These are phyloP conservation scores for Lentinula raphanica DNA, from an alignment of 768 basidiomycete species.

Conservation along the genomic window DNA sequence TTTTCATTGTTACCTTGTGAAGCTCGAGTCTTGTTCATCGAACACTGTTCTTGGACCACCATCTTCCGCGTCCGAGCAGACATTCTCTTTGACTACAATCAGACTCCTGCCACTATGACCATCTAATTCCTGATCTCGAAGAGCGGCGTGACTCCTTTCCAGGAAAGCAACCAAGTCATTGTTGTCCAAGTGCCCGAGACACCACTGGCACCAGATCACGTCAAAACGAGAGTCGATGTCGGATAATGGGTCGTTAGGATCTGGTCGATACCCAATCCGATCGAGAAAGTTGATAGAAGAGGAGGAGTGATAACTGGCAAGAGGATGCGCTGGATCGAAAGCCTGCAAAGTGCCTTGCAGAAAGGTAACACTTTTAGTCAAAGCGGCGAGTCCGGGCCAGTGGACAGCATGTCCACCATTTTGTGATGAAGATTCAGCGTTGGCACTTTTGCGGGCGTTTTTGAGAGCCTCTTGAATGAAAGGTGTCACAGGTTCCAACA, in stretches of 20 bases:
- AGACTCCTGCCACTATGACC: constrained; percentile 41
- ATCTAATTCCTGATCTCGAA: constrained; percentile 37
- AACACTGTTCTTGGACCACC: constrained; percentile 53
- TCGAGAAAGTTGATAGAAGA: constrained; percentile 40
- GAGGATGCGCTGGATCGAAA: constrained; percentile 63
- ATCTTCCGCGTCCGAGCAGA: constrained; percentile 55
- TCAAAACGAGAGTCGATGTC: constrained; percentile 71
- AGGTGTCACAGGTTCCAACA: constrained; percentile 80
- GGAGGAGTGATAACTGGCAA: constrained; percentile 23
- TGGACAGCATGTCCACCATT: constrained; percentile 3
- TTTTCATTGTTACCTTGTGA: constrained; percentile 61
- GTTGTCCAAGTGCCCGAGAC: constrained; percentile 81
- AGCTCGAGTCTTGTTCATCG: constrained; percentile 84
- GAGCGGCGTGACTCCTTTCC: constrained; percentile 50
- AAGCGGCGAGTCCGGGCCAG: constrained; percentile 68
- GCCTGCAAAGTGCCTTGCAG: constrained; percentile 75
- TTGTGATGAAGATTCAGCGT: constrained; percentile 16
- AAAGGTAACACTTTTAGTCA: constrained; percentile 70
- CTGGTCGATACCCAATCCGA: constrained; percentile 59
- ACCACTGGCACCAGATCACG: constrained; percentile 97
- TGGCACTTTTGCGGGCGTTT: constrained; percentile 30
- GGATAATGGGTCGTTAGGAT: constrained; percentile 21
- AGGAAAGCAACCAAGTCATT: constrained; percentile 76
- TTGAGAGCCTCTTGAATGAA: constrained; percentile 72
- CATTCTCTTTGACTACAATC: constrained; percentile 90